phyloP scores from a whole-genome alignment of 176 grass and related monocot genomes.

The Echinochloa phyllopogon region DNA sequence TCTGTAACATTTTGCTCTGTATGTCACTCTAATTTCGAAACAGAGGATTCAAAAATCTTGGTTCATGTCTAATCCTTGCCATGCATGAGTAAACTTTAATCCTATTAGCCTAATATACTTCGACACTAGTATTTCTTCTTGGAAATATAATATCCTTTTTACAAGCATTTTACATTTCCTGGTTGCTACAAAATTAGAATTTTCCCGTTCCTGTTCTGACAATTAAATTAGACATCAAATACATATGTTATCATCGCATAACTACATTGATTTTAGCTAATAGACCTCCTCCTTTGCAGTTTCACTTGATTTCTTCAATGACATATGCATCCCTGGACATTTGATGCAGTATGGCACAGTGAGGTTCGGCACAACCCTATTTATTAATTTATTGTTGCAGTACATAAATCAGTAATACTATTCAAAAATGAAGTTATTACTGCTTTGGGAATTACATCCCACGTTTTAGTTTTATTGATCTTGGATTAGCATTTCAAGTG shows the following conservation, averaged over 20 bases:
- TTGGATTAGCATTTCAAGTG: slow-evolving; percentile 23
- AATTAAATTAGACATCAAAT: slow-evolving; percentile 9
- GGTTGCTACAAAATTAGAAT: background rate
- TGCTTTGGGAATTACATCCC: background rate
- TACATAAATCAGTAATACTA: background rate
- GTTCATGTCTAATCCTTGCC: background rate
- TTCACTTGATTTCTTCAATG: slow-evolving; percentile 92
- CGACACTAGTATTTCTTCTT: background rate
- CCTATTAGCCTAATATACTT: background rate
- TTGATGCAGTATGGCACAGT: slow-evolving; percentile 60
- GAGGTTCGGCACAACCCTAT: slow-evolving; percentile 49
- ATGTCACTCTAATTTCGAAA: background rate
- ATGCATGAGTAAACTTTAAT: slow-evolving; percentile 7
- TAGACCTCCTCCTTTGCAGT: slow-evolving; percentile 58
- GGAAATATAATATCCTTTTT: background rate
- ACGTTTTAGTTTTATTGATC: slow-evolving; percentile 17
- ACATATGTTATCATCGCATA: slow-evolving; percentile 3
- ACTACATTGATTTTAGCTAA: slow-evolving; percentile 41
- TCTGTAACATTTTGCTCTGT: background rate
- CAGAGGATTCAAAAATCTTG: slow-evolving; percentile 7
- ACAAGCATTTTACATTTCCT: background rate
- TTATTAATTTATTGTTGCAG: slow-evolving; percentile 21
- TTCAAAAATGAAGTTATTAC: slow-evolving; percentile 20
- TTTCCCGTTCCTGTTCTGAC: background rate
- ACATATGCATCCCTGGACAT: slow-evolving; percentile 69